These are phyloP conservation scores for Rubia balearica DNA, from an alignment of 305 asterid species.

Conservation along the genomic window DNA sequence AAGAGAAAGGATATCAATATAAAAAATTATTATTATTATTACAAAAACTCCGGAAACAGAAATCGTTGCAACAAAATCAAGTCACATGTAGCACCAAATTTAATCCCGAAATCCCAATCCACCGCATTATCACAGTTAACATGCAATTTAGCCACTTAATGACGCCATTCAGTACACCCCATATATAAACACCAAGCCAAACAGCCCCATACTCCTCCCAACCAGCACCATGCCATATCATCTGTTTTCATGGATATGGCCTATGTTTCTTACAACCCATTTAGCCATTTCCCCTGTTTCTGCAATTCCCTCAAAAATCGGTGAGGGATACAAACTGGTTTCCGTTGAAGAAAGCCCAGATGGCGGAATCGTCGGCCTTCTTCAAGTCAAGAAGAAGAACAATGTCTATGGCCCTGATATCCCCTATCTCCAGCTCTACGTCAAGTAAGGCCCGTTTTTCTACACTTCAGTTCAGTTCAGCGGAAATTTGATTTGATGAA, in stretches of 20 bases:
- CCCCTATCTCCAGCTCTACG: conserved; percentile 69
- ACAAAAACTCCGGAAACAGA: conserved; percentile 1
- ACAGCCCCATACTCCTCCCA: background rate
- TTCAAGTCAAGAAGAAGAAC: conserved; percentile 66
- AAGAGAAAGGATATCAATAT: too few species aligned
- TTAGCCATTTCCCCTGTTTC: conserved; percentile 20
- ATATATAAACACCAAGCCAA: background rate
- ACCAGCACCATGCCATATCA: conserved; percentile 6
- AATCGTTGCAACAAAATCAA: conserved; percentile 23
- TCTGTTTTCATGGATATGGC: conserved; percentile 12
- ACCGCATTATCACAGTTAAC: conserved; percentile 20
- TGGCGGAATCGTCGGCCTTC: conserved; percentile 71
- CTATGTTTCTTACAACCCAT: conserved; percentile 14
- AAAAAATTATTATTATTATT: too few species aligned
- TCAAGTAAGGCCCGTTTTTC: conserved; percentile 37
- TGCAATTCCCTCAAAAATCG: conserved; percentile 38
- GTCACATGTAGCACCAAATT: conserved; percentile 21
- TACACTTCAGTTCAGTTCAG: too few species aligned
- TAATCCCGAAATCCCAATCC: conserved; percentile 17
- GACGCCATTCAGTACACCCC: background rate
- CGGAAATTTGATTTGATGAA: background rate
- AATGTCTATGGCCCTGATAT: conserved; percentile 69
- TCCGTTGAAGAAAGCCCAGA: conserved; percentile 57
- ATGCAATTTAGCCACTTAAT: background rate
- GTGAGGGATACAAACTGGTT: conserved; percentile 66